Base-by-base conservation (phyloP, 805 yeast genomes). In the Yarrowia yakushimensis region DNA sequence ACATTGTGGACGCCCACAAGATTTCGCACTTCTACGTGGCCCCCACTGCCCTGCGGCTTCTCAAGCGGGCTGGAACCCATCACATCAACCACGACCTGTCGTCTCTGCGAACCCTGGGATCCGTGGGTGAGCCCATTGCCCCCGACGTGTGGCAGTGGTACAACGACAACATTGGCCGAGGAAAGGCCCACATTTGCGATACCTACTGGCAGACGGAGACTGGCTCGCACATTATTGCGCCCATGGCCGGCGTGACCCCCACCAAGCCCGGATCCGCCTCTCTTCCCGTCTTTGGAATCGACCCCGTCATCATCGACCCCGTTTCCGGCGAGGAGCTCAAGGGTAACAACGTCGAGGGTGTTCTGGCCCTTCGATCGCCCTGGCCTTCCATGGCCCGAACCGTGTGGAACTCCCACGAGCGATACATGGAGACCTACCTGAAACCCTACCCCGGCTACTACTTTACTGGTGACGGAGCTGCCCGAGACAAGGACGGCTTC, bases 311-410 rank as follows among this genome's bases (percentile, higher is more conserved):
- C 73, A 87, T 94, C 72, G 98, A 94, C 74, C 98, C 99, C 42
- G 93, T 90, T 45, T 76, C 89, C 41, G 99, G 98, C 69, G 81
- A 84, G 69, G 97, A 89, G 72, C 78, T 92, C 69, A 77, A 79
- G 67, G 97, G 90, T 60, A 88, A 89, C 71, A 96, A 91, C 70
- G 97, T 90, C 63, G 98, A 91, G 76, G 99, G 99, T 77, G 97
- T 94, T 30, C 81, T 94, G 66, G 97, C 97, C 33, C 84, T 94
- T 71, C 86, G 85, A 72, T 80, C 85, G 54, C 82, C 97, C 36
- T 94, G 99, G 99, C 99, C 99, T 63, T 91, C 97, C n/a, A 92
- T 94, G 86, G 94, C 98, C 30, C 87, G 99, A 78, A 85, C 97
- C 62, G 94, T 94, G 65, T 92, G 86, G 85, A 87, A 86, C 72